phyloP scores from a whole-genome alignment of 23 red algal genomes.

The Cyanidiococcus yangmingshanensis region DNA sequence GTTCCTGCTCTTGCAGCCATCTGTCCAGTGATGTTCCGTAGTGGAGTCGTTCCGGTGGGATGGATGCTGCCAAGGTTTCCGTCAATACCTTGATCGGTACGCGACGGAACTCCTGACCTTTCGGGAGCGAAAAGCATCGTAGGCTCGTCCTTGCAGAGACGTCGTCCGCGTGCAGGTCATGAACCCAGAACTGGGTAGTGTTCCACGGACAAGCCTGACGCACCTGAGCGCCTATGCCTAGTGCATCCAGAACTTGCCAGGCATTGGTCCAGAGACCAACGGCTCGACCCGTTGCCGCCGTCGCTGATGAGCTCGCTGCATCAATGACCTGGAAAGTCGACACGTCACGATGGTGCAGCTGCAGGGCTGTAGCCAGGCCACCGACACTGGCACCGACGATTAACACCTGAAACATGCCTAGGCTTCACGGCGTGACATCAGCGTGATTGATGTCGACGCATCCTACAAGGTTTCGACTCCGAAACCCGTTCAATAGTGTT shows the following conservation, averaged over 20 bases:
- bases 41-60: neutral
- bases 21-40: neutral
- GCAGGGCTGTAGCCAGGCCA: neutral
- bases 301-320: neutral
- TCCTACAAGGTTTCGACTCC: no score
- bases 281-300: neutral
- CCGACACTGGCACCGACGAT: constrained; percentile 6
- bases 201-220: neutral
- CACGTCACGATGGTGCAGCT: constrained; percentile 2
- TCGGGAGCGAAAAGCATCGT: neutral
- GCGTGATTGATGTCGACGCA: no score
- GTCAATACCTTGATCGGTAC: neutral
- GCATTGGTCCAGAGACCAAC: constrained; percentile 16
- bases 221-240: neutral
- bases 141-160: neutral
- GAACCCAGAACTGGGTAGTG: neutral
- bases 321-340: neutral
- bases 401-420: neutral
- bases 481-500: no score
- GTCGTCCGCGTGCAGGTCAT: neutral
- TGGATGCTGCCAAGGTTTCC: neutral
- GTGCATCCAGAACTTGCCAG: constrained; percentile 3
- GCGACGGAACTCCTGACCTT: constrained; percentile 1
- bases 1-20: neutral
- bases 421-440: no score